Base-by-base conservation (phyloP, 768 basidiomycete genomes). In the Mycena indigotica region DNA sequence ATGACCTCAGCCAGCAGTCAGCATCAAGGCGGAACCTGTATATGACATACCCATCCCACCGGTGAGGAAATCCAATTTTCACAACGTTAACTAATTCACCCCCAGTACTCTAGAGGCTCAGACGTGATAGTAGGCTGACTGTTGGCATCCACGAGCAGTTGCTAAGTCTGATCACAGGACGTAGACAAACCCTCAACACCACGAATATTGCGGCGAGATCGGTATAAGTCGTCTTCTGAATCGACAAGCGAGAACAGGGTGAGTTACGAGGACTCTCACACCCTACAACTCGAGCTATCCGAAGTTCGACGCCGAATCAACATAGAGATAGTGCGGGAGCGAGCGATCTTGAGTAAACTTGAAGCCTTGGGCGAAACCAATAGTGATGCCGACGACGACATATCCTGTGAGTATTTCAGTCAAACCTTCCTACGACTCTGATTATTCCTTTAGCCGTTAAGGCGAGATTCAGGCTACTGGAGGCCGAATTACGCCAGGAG, bases 221-320 rank as follows among this genome's bases (percentile, higher is more conserved):
- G 32, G 17, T 35, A 35, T 35, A 35, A 35, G 17, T 44, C 13
- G 21, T 8, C 41, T 8, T 44, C 41, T 6, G 41, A 23, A 6
- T n/a, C n/a, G n/a, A 19, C 13, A 44, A 23, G 41, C 23, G 8
- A 13, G 21, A 44, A 6, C 41, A 13, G n/a, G 23, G n/a, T 21
- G 46, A 48, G 46, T 10, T 48, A 48, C 25, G 6, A 48, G 2
- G 53, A 63, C 2, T 35, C 41, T 12, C 30, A 39, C 5, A 24
- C 3, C 0, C 53, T 76, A 25, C 66, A 40, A 28, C 65, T 60
- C 23, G 71, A 71, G 44, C 62, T 76, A 10, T 64, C 62, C 65
- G 68, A 72, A 6, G 66, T 67, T 13, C 69, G 70, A 2, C 56
- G 60, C 23, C 60, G 67, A 28, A 30, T 72, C 28, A 58, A 56